These are phyloP conservation scores for Trametes cinnabarina DNA, from an alignment of 768 basidiomycete species.

Conservation along the genomic window DNA sequence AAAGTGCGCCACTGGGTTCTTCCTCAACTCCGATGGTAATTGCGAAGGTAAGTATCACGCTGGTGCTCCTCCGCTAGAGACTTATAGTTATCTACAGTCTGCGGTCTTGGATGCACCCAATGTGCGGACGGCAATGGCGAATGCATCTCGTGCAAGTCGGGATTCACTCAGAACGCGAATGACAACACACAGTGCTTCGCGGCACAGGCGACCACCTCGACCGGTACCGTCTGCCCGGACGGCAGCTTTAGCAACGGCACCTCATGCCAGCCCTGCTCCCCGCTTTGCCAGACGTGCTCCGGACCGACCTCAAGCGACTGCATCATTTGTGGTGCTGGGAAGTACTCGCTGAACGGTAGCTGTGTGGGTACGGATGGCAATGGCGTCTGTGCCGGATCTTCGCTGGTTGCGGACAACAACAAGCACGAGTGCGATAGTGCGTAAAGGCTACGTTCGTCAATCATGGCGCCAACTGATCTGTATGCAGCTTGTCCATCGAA, in stretches of 20 bases:
- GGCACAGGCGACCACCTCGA: slow-evolving; percentile 45
- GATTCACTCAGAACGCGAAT: slow-evolving; percentile 64
- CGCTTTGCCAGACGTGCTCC: slow-evolving; percentile 68
- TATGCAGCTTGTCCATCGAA: slow-evolving; percentile 73
- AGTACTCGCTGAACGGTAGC: slow-evolving; percentile 60
- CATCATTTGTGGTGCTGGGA: slow-evolving; percentile 60
- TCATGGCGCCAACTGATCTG: neutral
- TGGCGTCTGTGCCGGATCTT: slow-evolving; percentile 73
- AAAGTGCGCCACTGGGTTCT: slow-evolving; percentile 73
- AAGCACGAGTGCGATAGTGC: slow-evolving; percentile 83
- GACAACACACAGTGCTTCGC: slow-evolving; percentile 67
- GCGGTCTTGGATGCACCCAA: slow-evolving; percentile 65
- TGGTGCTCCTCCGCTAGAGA: neutral
- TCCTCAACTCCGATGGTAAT: slow-evolving; percentile 63
- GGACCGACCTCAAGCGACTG: slow-evolving; percentile 71
- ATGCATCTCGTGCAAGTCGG: slow-evolving; percentile 70
- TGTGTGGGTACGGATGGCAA: slow-evolving; percentile 65
- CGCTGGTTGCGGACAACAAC: slow-evolving; percentile 73
- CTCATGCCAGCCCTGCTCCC: slow-evolving; percentile 57
- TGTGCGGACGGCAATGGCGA: slow-evolving; percentile 68
- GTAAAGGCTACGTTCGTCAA: slow-evolving; percentile 28
- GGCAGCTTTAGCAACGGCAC: slow-evolving; percentile 61
- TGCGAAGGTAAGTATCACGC: slow-evolving; percentile 55
- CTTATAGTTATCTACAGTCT: slow-evolving; percentile 43
- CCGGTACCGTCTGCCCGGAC: slow-evolving; percentile 59